Evolutionary conservation across 2,329 filamentous ascomycete genomes (phyloP).

Genomic region (Cladorrhinum sp.): DNA sequence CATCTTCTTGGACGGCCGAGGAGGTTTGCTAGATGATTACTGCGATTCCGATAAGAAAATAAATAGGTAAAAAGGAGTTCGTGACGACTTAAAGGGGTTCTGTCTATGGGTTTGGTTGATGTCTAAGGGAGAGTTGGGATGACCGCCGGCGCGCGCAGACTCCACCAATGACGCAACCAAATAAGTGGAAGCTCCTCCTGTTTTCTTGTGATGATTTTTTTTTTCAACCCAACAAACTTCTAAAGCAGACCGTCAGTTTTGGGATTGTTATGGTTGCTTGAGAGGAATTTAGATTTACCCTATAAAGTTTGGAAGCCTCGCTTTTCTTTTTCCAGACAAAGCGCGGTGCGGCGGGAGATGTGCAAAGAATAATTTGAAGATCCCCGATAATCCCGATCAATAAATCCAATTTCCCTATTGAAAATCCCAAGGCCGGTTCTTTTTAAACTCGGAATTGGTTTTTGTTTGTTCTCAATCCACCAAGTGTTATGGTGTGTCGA

Average conservation of each 20-base stretch:
- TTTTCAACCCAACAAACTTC: neutral
- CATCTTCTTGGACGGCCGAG: conserved; percentile 20
- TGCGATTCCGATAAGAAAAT: neutral
- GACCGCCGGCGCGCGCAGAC: neutral
- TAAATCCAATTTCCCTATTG: neutral
- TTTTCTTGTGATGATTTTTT: too few relatives aligned
- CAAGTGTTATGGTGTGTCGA: too few relatives aligned
- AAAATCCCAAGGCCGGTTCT: neutral
- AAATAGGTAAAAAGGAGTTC: neutral
- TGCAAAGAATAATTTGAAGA: neutral
- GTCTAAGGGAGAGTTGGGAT: conserved; percentile 3
- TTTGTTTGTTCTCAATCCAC: too few relatives aligned
- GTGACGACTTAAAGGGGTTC: neutral
- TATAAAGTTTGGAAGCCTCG: neutral
- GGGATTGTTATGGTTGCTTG: neutral
- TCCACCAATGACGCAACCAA: conserved; percentile 21
- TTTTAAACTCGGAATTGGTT: neutral
- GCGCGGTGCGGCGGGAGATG: neutral
- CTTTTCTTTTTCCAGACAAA: neutral
- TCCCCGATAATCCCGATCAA: neutral
- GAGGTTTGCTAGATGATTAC: neutral
- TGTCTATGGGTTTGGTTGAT: neutral
- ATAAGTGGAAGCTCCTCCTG: neutral
- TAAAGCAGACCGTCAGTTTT: neutral
- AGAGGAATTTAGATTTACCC: neutral